These are phyloP conservation scores for Thelephora terrestris DNA, from an alignment of 1,284 basidiomycete genomes.

Conservation along the genomic window DNA sequence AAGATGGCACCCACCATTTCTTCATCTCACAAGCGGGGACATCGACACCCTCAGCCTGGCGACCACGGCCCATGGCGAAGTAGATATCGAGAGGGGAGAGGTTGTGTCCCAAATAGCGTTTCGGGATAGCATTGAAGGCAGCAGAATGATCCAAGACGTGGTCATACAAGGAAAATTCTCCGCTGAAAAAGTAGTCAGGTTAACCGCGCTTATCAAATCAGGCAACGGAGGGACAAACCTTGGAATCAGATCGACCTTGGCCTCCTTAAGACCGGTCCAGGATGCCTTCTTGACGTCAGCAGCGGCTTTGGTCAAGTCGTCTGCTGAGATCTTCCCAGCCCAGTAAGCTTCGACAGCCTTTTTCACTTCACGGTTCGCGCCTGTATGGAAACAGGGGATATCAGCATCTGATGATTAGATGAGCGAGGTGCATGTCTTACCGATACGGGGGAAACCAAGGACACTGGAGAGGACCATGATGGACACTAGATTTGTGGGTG, in stretches of 20 bases:
- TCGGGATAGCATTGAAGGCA: conserved; percentile 95
- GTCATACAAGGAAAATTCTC: conserved; percentile 98
- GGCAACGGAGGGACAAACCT: conserved; percentile 45
- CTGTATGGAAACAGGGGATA: conserved; percentile 27
- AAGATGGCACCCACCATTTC: conserved; percentile 66
- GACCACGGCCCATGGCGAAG: conserved; percentile 98
- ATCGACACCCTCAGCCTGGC: conserved; percentile 90
- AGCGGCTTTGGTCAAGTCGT: conserved; percentile 84
- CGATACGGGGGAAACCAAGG: conserved; percentile 97
- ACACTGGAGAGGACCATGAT: conserved; percentile 77
- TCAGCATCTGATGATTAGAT: not conserved
- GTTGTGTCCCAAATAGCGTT: conserved; percentile 85
- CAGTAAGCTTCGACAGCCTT: conserved; percentile 99
- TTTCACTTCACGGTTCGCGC: conserved; percentile 95
- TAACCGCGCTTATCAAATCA: conserved; percentile 5
- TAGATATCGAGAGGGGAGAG: conserved; percentile 91
- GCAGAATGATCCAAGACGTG: conserved; percentile 97
- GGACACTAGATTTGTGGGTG: conserved; percentile 13
- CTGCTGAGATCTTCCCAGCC: conserved; percentile 86
- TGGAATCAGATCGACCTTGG: conserved; percentile 88
- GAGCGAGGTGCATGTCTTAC: conserved; percentile 31
- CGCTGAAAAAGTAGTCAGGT: conserved; percentile 39
- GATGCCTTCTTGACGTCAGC: conserved; percentile 85
- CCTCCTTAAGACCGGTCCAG: conserved; percentile 85
- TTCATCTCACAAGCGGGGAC: conserved; percentile 99